Conservation (phyloP, 805 yeast species). For the Barnettozyma sp. region DNA sequence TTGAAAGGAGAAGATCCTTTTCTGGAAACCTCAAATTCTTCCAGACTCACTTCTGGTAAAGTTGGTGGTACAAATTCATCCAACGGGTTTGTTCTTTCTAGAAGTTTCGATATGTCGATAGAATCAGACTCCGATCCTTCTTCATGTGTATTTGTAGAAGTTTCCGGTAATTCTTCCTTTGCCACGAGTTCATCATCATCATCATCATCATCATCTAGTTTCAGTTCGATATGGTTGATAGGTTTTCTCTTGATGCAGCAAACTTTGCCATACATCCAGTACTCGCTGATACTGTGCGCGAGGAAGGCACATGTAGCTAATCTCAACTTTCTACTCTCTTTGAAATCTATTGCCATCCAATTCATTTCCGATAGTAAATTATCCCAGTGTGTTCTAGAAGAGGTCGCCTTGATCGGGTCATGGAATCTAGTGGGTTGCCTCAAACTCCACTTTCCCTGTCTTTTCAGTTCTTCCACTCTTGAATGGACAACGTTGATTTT, state of each 20-base stretch:
- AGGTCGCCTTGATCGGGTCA: constrained; percentile 48
- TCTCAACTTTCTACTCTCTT: constrained; percentile 63
- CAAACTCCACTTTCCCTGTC: constrained; percentile 85
- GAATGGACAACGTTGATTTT: constrained; percentile 84
- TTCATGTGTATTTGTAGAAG: too few species aligned
- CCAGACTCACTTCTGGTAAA: constrained; percentile 27
- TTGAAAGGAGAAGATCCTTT: constrained; percentile 26
- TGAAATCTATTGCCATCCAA: constrained; percentile 78
- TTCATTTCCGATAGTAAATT: constrained; percentile 65
- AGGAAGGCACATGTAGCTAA: constrained; percentile 61
- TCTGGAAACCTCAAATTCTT: constrained; percentile 21
- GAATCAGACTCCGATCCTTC: constrained; percentile 19
- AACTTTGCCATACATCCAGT: constrained; percentile 69
- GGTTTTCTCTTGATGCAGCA: constrained; percentile 53
- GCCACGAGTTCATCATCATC: background rate
- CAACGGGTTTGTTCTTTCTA: constrained; percentile 28
- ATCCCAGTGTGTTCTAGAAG: constrained; percentile 59
- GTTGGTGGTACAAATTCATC: constrained; percentile 26
- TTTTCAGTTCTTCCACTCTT: constrained; percentile 84
- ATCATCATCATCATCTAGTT: too few species aligned
- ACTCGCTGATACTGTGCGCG: constrained; percentile 69
- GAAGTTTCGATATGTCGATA: constrained; percentile 34
- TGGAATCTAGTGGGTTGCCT: constrained; percentile 69
- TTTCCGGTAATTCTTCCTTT: background rate
- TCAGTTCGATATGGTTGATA: constrained; percentile 30